A percentile compares a stretch with the other conserved stretches of the same genome.
Conservation (phyloP, 495 filamentous ascomycete species). For the Xylaria flabelliformis region DNA sequence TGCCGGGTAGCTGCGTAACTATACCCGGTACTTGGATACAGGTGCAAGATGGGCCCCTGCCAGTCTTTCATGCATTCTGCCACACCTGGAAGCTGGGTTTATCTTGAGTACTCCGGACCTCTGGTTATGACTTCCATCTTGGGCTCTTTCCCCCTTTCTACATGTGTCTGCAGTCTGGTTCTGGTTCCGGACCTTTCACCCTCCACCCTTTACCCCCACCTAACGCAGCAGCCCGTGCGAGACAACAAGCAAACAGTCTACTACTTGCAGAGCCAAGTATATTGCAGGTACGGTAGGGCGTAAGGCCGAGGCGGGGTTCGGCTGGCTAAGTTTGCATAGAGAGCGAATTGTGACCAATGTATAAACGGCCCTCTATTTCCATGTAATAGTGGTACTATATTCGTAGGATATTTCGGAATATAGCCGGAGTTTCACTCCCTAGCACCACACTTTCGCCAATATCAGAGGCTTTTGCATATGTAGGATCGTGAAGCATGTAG, state of each 20-base stretch:
- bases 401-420: neutral
- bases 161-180: neutral
- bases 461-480: neutral
- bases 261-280: neutral
- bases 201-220: constrained; percentile 8
- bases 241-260: constrained; percentile 6
- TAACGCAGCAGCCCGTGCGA: neutral
- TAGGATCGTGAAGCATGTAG: neutral
- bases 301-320: constrained; percentile 1
- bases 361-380: neutral
- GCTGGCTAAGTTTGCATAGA: neutral
- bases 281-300: neutral
- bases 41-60: constrained; percentile 11
- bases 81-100: constrained; percentile 17
- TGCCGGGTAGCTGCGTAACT: neutral
- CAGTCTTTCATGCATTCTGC: neutral
- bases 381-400: neutral
- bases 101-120: neutral
- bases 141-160: neutral
- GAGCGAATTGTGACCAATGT: neutral
- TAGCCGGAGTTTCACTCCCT: neutral
- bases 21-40: constrained; percentile 29
- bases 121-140: neutral
- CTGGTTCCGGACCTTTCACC: neutral
- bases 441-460: neutral